Evolutionary conservation across 2,329 filamentous ascomycete genomes (phyloP), one percentile per base, ranked within the genome.

Genomic region (Fusarium solani-melongenae): DNA sequence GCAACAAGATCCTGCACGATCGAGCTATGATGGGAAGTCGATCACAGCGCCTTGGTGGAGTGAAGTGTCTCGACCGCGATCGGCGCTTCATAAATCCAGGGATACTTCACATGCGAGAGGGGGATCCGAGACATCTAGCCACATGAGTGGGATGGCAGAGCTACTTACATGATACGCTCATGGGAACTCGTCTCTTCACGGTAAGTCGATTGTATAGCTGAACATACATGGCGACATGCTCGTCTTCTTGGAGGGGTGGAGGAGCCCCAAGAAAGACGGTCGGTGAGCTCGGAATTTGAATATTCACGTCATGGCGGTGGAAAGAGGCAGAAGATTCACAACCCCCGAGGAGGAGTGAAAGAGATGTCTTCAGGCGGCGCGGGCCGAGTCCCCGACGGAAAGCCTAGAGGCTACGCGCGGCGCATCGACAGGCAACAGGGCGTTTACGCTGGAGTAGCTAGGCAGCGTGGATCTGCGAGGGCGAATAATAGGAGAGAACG

Each of bases 331-430:
- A 24, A 86, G 84, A 17, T 89, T 90, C 78, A 86, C 86, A 79
- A 83, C 90, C 69, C 84, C 83, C 55, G 89, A 89, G 80, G 83
- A 83, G 22, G 81, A 84, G 27, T 88, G 88, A 87, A 86, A 89
- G 79, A 82, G 84, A 59, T 90, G 88, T 76, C 84, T 89, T 60
- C 83, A 86, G 44, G 88, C 88, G 17, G 88, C 88, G 57, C 79
- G 85, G 64, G 84, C 86, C 66, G 83, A 84, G 53, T 89, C 87
- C 76, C 86, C 86, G 22, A 86, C 84, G 9, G 87, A 87, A 20
- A 87, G 84, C 68, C 81, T 88, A 76, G 81, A 78, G 41, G 85
- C 81, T 29, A 84, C 83, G 7, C 86, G 87, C 15, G 87, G 86
- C 6, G 87, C 85, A 33, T 85, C 82, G 46, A 81, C 70, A 20